Base-by-base conservation (phyloP, 1,284 basidiomycete species). In the Naganishia sp. region DNA sequence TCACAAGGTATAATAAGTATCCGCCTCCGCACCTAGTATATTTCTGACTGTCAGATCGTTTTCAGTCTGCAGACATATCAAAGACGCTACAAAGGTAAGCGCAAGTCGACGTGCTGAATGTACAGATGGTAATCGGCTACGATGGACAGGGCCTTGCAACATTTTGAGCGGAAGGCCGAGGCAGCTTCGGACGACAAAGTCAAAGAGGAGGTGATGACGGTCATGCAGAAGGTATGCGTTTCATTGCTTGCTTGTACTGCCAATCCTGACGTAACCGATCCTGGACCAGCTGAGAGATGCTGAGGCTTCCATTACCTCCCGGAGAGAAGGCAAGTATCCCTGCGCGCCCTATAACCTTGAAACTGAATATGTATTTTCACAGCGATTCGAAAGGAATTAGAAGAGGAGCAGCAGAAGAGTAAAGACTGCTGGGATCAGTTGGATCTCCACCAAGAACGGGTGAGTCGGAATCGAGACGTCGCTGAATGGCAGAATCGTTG, bases 351-450 rank as follows among this genome's bases (percentile, higher is more conserved):
- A 31, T 1, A 15, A 31, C 10, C 50, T 1, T 52, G 4, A 25
- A 15, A n/a, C 50, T 52, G 15, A 52, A 31, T 31, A n/a, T 10
- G 10, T 41, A 17, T 17, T 31, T 23, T n/a, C 35, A 32, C 25
- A 61, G 58, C 47, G 15, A n/a, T 61, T 18, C 21, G 2, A 15
- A 50, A 51, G 25, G 58, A 61, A 25, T 18, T 61, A 23, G 47
- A 50, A 42, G 47, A 51, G 39, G 58, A 61, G 42, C 47, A 51
- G 47, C 58, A 51, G 46, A 61, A 61, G 39, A 43, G 47, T 28
- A 61, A 61, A 39, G 58, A 42, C 18, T 61, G 58, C 32, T 61
- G 58, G 58, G 13, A 61, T 17, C 58, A 61, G 32, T 15, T 47
- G 17, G 58, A 50, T 9, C 50, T 61, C 39, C 41, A 51, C 23